Conservation (phyloP, 2,329 filamentous ascomycete species). For the Triangularia verruculosa region DNA sequence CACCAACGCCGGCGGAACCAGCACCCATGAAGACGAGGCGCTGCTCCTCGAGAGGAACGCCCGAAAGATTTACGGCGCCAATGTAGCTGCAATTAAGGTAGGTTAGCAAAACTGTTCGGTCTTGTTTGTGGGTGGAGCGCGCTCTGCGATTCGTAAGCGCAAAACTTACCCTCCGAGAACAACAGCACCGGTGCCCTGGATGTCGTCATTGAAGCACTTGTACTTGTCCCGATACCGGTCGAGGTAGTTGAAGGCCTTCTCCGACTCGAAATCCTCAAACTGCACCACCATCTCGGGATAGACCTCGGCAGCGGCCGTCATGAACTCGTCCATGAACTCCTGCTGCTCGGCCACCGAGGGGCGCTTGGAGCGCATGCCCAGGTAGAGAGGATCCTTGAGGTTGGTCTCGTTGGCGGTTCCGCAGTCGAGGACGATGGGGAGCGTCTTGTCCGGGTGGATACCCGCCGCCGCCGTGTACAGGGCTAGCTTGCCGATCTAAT, state of each 20-base stretch:
- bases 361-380: constrained; percentile 83
- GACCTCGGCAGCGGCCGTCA: constrained; percentile 80
- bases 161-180: constrained; percentile 72
- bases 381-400: constrained; percentile 72
- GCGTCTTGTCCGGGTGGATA: constrained; percentile 84
- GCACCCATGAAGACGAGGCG: constrained; percentile 94
- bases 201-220: constrained; percentile 98
- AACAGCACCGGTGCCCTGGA: constrained; percentile 95
- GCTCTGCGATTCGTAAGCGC: not conserved
- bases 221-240: constrained; percentile 84
- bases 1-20: constrained; percentile 91
- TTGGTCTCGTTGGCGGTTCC: constrained; percentile 66
- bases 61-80: constrained; percentile 76
- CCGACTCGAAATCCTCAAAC: constrained; percentile 96
- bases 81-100: constrained; percentile 55
- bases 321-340: constrained; percentile 96
- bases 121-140: not conserved
- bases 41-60: constrained; percentile 83
- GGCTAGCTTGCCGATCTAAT: constrained; percentile 81
- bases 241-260: constrained; percentile 85
- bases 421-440: constrained; percentile 65
- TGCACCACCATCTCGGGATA: constrained; percentile 72
- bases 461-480: constrained; percentile 95
- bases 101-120: constrained; percentile 14
- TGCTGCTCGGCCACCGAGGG: constrained; percentile 74